A percentile compares a stretch with the other conserved stretches of the same genome.
Conservation (phyloP, 352 stramenopile species). For the Phytophthora chlamydospora region DNA sequence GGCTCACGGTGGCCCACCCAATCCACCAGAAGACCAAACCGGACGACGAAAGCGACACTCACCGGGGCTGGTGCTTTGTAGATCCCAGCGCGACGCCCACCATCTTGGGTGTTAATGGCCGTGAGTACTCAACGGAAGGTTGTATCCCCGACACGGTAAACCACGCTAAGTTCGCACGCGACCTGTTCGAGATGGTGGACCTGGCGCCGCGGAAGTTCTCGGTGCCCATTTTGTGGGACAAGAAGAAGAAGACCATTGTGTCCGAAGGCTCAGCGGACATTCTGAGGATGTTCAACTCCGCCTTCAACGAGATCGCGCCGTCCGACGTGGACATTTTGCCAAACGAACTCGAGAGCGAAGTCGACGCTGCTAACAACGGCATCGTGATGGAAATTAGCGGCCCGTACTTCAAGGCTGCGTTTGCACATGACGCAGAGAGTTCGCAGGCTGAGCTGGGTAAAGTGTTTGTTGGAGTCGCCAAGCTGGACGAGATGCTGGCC, state of each 20-base stretch:
- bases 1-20: no score
- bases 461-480: constrained; percentile 26
- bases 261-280: constrained; percentile 47
- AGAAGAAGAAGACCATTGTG: background rate
- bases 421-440: constrained; percentile 58
- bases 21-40: no score
- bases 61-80: no score
- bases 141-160: no score
- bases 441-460: constrained; percentile 50
- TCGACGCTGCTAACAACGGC: constrained; percentile 66
- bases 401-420: constrained; percentile 61
- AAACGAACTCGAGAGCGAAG: constrained; percentile 38
- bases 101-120: no score
- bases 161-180: no score
- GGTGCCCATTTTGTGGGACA: no score
- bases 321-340: constrained; percentile 45
- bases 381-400: constrained; percentile 52
- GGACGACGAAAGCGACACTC: no score
- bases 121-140: no score
- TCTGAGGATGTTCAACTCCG: constrained; percentile 57
- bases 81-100: no score
- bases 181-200: no score
- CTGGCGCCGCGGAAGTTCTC: no score
- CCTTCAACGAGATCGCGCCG: constrained; percentile 40
- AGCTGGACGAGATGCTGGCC: constrained; percentile 10